Percentiles rank a stretch among this genome's conserved stretches.
phyloP scores from a whole-genome alignment of 1,284 basidiomycete genomes.

The Rhodotorula mucilaginosa region DNA sequence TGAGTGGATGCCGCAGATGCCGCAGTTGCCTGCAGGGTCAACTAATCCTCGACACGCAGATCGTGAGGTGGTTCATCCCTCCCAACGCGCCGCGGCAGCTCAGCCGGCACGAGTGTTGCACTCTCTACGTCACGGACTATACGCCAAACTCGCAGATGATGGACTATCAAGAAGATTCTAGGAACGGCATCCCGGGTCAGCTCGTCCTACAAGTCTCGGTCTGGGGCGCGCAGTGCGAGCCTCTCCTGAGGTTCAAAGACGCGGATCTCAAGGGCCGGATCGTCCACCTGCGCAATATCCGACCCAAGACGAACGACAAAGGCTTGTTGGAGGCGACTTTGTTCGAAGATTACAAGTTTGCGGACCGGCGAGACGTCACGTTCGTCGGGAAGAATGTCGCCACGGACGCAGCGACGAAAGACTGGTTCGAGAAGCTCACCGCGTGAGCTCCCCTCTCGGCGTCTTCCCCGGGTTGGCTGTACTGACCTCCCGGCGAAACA shows the following conservation, averaged over 20 bases:
- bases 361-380: conserved; percentile 10
- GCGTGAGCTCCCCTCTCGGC: conserved; percentile 3
- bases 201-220: conserved; percentile 23
- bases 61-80: conserved; percentile 19
- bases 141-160: conserved; percentile 12
- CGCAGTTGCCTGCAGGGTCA: rapidly evolving
- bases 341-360: conserved; percentile 15
- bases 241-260: neutral
- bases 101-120: neutral
- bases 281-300: conserved; percentile 15
- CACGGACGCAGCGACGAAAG: neutral
- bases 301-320: neutral
- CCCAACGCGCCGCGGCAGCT: neutral
- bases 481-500: neutral
- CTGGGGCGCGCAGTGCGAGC: conserved; percentile 22
- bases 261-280: conserved; percentile 3
- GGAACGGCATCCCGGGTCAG: conserved; percentile 8
- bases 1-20: neutral
- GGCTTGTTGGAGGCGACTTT: conserved; percentile 25
- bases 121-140: conserved; percentile 33
- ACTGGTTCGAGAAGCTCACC: neutral
- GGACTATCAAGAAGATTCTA: neutral
- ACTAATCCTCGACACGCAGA: neutral
- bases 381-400: neutral
- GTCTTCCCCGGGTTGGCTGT: neutral